Evolutionary conservation across 768 basidiomycete species (phyloP), one percentile per base, ranked within the genome.

Genomic region (Suillus fuscotomentosus): DNA sequence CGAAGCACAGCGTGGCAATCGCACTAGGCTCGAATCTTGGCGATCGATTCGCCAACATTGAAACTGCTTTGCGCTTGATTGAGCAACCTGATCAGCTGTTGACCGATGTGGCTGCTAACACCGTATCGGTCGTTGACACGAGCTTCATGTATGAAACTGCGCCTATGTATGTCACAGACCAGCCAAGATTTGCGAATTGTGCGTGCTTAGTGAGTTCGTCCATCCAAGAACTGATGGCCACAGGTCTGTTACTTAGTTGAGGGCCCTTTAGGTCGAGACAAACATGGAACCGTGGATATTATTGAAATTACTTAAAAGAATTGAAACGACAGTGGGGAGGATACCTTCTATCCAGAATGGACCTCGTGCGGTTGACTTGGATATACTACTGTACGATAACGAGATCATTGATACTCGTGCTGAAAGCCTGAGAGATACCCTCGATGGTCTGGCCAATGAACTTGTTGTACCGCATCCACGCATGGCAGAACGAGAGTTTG

Each of bases 121-220:
- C 68, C 34, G 74, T 82, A 2, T 71, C 70, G 17, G 80, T 97
- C 36, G 75, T 88, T 24, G 83, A 92, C 69, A 95, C 94, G 1
- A 95, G 94, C 72, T 92, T 95, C 76, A 73, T 98, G 79, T 99
- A 98, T 73, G 91, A 98, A 76, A 95, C 91, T 22, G 82, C 89
- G 13, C 94, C 97, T 0, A 99, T 99, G 97, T 99, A 99, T 73
- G 90, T 97, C 50, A 86, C 86, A 13, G 90, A 97, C 63, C 97
- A 99, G 73, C 91, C 89, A 14, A 78, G 81, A 42, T 99, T 98
- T 77, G 84, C 91, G 65, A 99, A 98, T 71, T 91, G 92, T 67
- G 93, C 92, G n/a, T 91, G 94, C 66, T 79, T 94, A 76, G 96
- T 97, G 66, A 63, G 92, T 82, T 54, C 54, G 14, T 9, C 2